Evolutionary conservation across 1,284 basidiomycete genomes (phyloP).

Genomic region (Irpex sp.): DNA sequence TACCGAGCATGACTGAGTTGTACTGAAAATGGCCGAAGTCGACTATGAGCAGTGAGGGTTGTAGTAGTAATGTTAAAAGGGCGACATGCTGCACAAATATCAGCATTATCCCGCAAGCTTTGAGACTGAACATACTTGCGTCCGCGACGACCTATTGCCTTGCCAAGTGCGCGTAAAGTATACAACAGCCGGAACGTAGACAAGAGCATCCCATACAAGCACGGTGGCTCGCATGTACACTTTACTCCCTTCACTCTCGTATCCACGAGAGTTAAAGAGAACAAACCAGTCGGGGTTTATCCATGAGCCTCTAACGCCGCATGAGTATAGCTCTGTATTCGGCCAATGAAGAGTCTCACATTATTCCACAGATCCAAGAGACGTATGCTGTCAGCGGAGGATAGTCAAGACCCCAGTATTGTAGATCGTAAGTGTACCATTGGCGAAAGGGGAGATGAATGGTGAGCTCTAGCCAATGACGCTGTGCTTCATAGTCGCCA

Average conservation of each 20-base stretch:
- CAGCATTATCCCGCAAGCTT: not conserved
- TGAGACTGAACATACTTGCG: slow-evolving; percentile 49
- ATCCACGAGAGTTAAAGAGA: slow-evolving; percentile 72
- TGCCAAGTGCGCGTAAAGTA: slow-evolving; percentile 64
- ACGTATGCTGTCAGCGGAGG: slow-evolving; percentile 89
- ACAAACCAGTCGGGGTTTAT: slow-evolving; percentile 77
- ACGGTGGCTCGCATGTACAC: slow-evolving; percentile 83
- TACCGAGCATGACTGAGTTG: slow-evolving; percentile 87
- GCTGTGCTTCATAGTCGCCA: slow-evolving; percentile 91
- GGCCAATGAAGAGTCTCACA: slow-evolving; percentile 30
- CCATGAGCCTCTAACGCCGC: slow-evolving; percentile 51
- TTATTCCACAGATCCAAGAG: slow-evolving; percentile 73
- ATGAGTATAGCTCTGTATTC: slow-evolving; percentile 14
- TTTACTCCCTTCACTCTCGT: slow-evolving; percentile 66
- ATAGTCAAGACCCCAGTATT: slow-evolving; percentile 93
- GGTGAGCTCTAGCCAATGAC: slow-evolving; percentile 93
- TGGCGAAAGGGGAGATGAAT: slow-evolving; percentile 66
- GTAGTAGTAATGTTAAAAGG: slow-evolving; percentile 71
- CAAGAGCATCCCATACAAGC: slow-evolving; percentile 60
- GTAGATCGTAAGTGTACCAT: slow-evolving; percentile 87
- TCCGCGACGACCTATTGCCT: slow-evolving; percentile 61
- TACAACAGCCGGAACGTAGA: slow-evolving; percentile 76
- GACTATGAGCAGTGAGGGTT: slow-evolving; percentile 81
- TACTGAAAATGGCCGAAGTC: slow-evolving; percentile 96
- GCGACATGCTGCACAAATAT: slow-evolving; percentile 55